These are phyloP conservation scores for Didymella segeticola DNA, from an alignment of 2,329 filamentous ascomycete genomes.

Conservation along the genomic window DNA sequence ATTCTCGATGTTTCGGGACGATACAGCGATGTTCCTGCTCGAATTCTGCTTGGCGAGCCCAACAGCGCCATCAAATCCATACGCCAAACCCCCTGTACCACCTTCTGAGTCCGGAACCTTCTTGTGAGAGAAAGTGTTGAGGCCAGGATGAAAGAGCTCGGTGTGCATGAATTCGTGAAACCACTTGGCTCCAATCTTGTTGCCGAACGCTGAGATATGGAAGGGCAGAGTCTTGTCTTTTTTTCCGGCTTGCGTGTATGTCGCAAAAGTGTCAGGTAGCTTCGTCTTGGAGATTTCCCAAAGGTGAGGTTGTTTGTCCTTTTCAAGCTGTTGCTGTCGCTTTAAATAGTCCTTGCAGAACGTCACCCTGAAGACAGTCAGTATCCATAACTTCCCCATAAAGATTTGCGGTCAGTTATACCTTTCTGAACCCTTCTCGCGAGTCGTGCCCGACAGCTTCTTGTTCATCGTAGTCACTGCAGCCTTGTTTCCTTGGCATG, in stretches of 20 bases:
- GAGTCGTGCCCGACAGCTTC: neutral
- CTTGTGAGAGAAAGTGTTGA: constrained; percentile 11
- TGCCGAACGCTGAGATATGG: constrained; percentile 17
- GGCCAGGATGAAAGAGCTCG: constrained; percentile 8
- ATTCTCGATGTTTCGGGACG: constrained; percentile 16
- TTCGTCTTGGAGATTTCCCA: constrained; percentile 17
- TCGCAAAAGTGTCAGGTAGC: constrained; percentile 14
- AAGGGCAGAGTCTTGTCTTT: constrained; percentile 14
- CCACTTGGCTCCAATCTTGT: constrained; percentile 18
- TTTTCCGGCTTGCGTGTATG: constrained; percentile 6
- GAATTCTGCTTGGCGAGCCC: constrained; percentile 15
- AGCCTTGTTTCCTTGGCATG: constrained; percentile 15
- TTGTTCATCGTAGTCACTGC: constrained; percentile 11
- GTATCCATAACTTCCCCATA: neutral
- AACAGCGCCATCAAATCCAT: constrained; percentile 9
- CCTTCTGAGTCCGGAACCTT: constrained; percentile 6
- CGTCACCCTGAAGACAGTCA: constrained; percentile 7
- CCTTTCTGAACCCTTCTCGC: constrained; percentile 9
- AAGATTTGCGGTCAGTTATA: neutral
- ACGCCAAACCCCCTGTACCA: constrained; percentile 2
- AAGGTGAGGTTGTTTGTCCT: constrained; percentile 15
- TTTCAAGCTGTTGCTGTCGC: constrained; percentile 12
- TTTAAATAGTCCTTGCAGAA: constrained; percentile 13
- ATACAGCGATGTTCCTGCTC: constrained; percentile 6
- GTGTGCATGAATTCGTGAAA: constrained; percentile 21